Evolutionary conservation across 805 yeast species (phyloP).

Genomic region (Myxozyma sirexii): DNA sequence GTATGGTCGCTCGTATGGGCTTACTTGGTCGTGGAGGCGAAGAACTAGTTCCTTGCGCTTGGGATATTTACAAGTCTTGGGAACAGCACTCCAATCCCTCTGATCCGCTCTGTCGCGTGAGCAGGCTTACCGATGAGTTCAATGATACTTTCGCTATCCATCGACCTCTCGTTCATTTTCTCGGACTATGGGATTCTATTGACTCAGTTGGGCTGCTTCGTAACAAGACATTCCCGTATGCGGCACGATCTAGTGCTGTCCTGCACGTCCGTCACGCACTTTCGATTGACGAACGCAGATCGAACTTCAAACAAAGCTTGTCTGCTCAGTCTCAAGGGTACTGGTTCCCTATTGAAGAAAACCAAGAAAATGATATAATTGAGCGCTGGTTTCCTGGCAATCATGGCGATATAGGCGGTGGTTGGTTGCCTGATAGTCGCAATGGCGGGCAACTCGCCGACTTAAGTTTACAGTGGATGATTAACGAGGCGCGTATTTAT

Average conservation of each 20-base stretch:
- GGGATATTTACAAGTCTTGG: slow-evolving; percentile 59
- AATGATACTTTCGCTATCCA: slow-evolving; percentile 55
- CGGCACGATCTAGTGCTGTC: slow-evolving; percentile 43
- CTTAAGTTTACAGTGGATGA: slow-evolving; percentile 62
- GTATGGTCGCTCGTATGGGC: slow-evolving; percentile 69
- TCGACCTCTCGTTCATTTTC: slow-evolving; percentile 53
- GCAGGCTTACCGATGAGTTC: slow-evolving; percentile 52
- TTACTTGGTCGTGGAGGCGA: slow-evolving; percentile 58
- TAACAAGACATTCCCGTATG: slow-evolving; percentile 59
- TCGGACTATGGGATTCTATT: slow-evolving; percentile 72
- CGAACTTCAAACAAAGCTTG: slow-evolving; percentile 56
- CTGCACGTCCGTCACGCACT: slow-evolving; percentile 68
- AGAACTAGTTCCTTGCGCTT: slow-evolving; percentile 59
- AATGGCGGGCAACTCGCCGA: slow-evolving; percentile 52
- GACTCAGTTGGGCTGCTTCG: slow-evolving; percentile 65
- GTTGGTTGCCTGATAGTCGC: slow-evolving; percentile 54
- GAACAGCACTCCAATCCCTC: slow-evolving; percentile 53
- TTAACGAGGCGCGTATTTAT: slow-evolving; percentile 54
- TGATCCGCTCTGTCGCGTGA: slow-evolving; percentile 45
- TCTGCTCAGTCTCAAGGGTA: not conserved
- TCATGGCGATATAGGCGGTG: slow-evolving; percentile 72
- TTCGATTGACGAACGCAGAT: slow-evolving; percentile 66
- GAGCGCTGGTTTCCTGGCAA: slow-evolving; percentile 73
- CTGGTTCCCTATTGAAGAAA: slow-evolving; percentile 1
- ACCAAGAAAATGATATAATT: slow-evolving; percentile 43